Evolutionary conservation across 2,329 filamentous ascomycete genomes (phyloP), one percentile per base, ranked within the genome.

Genomic region (Calonectria pauciramosa): DNA sequence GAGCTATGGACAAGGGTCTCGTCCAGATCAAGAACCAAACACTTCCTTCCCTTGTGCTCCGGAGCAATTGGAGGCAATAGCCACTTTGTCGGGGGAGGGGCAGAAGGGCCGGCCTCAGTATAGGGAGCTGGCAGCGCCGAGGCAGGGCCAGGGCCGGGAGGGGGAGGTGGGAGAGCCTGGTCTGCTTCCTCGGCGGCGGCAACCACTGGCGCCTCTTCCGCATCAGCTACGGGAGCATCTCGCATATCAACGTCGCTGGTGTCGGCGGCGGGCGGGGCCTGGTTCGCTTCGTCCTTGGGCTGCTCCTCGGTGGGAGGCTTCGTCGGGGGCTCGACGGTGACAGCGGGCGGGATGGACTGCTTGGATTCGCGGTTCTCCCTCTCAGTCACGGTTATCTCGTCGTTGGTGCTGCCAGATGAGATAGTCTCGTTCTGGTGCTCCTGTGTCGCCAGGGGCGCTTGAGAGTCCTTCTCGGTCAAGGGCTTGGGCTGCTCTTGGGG

Each of bases 1-100:
- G 97, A 99, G 85, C 97, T 99, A 87, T 99, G 97, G 30, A 99
- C 97, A 68, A 99, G 87, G 1, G 97, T 99, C 86, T 99, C 97
- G 80, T 99, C 97, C 75, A 99, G 88, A 87, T 99, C 97, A 59
- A 99, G 90, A 23, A 99, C 96, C 51, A 99, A 88, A 81, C 97
- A 99, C 86, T 99, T 99, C 83, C 95, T 93, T 34, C 96, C 95
- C 85, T 94, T 93, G 81, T 97, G 92, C 80, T 95, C 93, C 32
- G 95, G 93, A 51, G 93, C 89, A 78, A 96, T 91, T 0, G 96
- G 93, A n/a, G 96, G 96, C 70, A 99, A 87, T 44, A 99, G 89
- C 86, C 91, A 95, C 81, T 93, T 93, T 86, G 81, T 90, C 84
- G 59, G 81, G 72, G 85, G 86, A 16, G 85, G 86, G 20, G 84